A percentile compares a stretch with the other conserved stretches of the same genome.
These are phyloP conservation scores for Przewalskia tangutica DNA, from an alignment of 257 asterid species.

Conservation along the genomic window DNA sequence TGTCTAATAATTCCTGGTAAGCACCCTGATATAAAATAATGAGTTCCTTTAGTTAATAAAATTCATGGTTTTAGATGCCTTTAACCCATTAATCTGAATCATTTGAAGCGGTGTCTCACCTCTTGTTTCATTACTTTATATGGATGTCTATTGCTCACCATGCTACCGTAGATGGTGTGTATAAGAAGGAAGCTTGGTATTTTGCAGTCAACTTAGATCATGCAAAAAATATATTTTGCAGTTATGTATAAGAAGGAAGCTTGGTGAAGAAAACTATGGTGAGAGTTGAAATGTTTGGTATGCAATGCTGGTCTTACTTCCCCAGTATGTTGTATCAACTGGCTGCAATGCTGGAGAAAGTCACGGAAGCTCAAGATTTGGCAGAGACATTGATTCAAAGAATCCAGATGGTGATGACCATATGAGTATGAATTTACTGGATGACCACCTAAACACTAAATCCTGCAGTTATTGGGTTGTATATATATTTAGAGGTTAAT, in stretches of 20 bases:
- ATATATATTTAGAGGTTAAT: background rate
- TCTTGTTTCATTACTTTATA: background rate
- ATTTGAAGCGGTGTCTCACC: background rate
- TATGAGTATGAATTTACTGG: background rate
- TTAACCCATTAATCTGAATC: background rate
- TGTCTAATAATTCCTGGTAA: too few species aligned
- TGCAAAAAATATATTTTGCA: background rate
- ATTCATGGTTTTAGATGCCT: background rate
- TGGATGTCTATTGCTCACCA: background rate
- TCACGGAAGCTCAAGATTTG: background rate
- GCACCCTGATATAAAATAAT: too few species aligned
- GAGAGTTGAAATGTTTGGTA: background rate
- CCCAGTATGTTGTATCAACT: too few species aligned
- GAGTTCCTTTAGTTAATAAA: background rate
- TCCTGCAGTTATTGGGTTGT: background rate
- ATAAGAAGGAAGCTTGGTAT: too few species aligned
- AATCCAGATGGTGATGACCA: background rate
- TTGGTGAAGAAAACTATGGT: background rate
- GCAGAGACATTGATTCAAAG: background rate
- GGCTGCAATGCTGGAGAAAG: too few species aligned
- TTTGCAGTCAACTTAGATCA: background rate
- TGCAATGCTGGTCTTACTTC: background rate
- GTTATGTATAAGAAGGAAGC: background rate
- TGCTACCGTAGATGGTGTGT: background rate
- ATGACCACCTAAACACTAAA: background rate